Evolutionary conservation across 1,284 basidiomycete genomes (phyloP).

Genomic region (Austroboletus novae-zelandiae): DNA sequence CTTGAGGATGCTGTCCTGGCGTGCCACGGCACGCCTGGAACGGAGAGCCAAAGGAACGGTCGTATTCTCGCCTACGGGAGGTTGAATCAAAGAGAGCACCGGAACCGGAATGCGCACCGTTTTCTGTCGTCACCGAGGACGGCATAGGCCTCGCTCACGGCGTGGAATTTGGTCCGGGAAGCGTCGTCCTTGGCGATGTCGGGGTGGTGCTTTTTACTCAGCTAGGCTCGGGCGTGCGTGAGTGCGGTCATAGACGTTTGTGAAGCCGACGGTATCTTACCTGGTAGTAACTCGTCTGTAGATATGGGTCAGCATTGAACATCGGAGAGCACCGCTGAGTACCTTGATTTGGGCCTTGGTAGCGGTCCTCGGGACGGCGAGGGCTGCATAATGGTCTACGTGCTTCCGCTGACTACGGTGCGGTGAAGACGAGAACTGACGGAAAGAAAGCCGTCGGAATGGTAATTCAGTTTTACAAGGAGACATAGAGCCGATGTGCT

Average conservation of each 20-base stretch:
- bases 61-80: slow-evolving; percentile 30
- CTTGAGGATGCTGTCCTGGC: slow-evolving; percentile 28
- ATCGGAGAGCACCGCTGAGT: background rate
- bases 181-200: slow-evolving; percentile 41
- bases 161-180: slow-evolving; percentile 44
- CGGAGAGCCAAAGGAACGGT: slow-evolving; percentile 18
- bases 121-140: slow-evolving; percentile 46
- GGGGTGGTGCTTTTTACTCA: slow-evolving; percentile 51
- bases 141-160: slow-evolving; percentile 48
- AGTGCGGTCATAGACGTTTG: background rate
- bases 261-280: slow-evolving; percentile 20
- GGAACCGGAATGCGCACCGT: slow-evolving; percentile 32
- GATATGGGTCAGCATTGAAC: slow-evolving; percentile 1
- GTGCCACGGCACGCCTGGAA: slow-evolving; percentile 1
- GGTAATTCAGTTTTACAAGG: background rate
- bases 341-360: slow-evolving; percentile 50
- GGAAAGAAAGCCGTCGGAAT: background rate
- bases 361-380: slow-evolving; percentile 41
- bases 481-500: background rate
- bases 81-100: background rate
- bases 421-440: slow-evolving; percentile 23
- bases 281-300: slow-evolving; percentile 47
- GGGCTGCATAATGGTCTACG: slow-evolving; percentile 41
- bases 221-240: slow-evolving; percentile 24
- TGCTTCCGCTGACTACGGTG: slow-evolving; percentile 8